Evolutionary conservation across 345 rosid species (phyloP), one percentile per base, ranked within the genome.

Genomic region (Eutrema japonicum): DNA sequence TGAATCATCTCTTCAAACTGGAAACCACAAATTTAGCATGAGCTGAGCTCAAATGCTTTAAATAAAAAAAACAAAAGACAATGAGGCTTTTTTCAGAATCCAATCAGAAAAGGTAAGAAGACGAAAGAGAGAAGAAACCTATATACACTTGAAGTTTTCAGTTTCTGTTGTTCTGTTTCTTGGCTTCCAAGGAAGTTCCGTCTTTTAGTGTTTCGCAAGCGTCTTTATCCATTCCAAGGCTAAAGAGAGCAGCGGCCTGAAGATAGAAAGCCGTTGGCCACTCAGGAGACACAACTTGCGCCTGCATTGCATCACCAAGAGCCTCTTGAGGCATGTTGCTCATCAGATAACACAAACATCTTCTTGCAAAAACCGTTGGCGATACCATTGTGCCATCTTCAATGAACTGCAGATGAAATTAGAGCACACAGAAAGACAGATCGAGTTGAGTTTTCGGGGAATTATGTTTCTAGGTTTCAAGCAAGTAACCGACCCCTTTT

Each of bases 291-390:
- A 87, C 72, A 35, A 81, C 92, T 76, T 85, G 94, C 22, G 94
- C 90, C 68, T 88, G 94, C 94, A 87, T 88, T 2, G 92, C 94
- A 54, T 88, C 96, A 45, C 90, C 94, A 30, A 90, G 94, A 33
- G 96, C 96, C 77, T 88, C 85, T 70, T 90, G 94, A 18, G 85
- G 81, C 96, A 85, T 87, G 63, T 84, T 83, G 65, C 79, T 87
- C 79, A 87, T 82, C 76, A 90, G 75, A 82, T 87, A 85, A 56
- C 92, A 87, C 76, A 88, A 81, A 81, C 94, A 84, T 43, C 96
- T 87, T 57, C 96, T 83, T 0, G 90, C 96, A 80, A 85, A 85
- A 35, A 90, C 89, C 0, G 92, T 90, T 14, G 92, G 96, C 8
- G 94, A 90, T 57, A 87, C 84, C 90, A 88, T 88, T 35, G 89